Evolutionary conservation across 257 asterid species (phyloP).

Genomic region (Mitragyna speciosa): DNA sequence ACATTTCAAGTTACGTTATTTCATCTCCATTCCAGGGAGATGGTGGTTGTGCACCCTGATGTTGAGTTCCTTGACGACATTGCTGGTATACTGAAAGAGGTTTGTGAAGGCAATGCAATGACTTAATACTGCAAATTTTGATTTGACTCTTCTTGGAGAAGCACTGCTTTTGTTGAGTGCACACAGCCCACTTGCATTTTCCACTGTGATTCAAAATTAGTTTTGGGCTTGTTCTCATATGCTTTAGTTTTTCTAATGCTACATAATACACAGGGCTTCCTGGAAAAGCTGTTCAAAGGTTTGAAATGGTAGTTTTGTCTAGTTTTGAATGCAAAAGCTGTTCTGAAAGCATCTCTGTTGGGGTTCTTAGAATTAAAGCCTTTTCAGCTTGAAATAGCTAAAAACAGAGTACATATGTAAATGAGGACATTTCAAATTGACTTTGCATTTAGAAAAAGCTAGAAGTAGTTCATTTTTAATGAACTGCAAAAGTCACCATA

Average conservation of each 20-base stretch:
- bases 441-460: not conserved
- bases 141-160: no score
- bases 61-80: slow-evolving; percentile 78
- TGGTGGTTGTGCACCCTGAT: slow-evolving; percentile 95
- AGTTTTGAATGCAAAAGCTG: not conserved
- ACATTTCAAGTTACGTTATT: no score
- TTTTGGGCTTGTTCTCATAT: no score
- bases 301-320: no score
- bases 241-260: no score
- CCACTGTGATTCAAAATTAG: not conserved
- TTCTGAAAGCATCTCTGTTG: not conserved
- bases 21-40: slow-evolving; percentile 50
- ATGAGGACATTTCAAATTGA: not conserved
- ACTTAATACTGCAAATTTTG: no score
- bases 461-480: no score
- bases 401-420: not conserved
- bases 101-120: slow-evolving; percentile 6
- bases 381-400: not conserved
- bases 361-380: no score
- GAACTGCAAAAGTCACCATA: no score
- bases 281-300: no score
- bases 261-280: no score
- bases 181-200: not conserved
- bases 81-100: slow-evolving; percentile 70
- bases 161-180: not conserved